A percentile compares a stretch with the other conserved stretches of the same genome.
Evolutionary conservation across 495 filamentous ascomycete species (phyloP).

Genomic region (Aspergillus haitiensis): DNA sequence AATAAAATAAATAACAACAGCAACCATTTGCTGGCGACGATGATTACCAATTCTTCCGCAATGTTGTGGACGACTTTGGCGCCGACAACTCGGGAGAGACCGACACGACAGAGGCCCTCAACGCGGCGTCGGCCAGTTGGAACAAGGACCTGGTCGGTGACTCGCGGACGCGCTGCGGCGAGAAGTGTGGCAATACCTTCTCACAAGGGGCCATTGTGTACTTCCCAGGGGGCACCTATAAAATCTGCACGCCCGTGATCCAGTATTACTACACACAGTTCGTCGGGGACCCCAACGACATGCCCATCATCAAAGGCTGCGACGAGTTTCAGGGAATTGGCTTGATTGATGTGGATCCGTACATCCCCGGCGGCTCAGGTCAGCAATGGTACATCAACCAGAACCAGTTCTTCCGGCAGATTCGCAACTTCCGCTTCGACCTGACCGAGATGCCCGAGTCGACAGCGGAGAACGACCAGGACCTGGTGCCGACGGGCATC

Average conservation of each 20-base stretch:
- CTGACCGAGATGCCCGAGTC: slow-evolving; percentile 30
- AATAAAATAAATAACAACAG: too few species aligned
- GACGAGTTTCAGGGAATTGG: slow-evolving; percentile 19
- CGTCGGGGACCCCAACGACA: slow-evolving; percentile 27
- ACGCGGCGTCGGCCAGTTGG: background rate
- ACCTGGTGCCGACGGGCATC: slow-evolving; percentile 28
- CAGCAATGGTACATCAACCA: slow-evolving; percentile 25
- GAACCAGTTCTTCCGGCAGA: slow-evolving; percentile 31
- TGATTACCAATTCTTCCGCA: too few species aligned
- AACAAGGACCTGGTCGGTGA: background rate
- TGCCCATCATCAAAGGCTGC: slow-evolving; percentile 21
- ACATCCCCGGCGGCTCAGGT: slow-evolving; percentile 31
- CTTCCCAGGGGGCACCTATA: slow-evolving; percentile 31
- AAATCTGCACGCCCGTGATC: slow-evolving; percentile 29
- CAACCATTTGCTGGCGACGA: too few species aligned
- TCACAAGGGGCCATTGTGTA: slow-evolving; percentile 1
- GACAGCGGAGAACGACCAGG: slow-evolving; percentile 7
- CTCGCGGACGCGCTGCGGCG: background rate
- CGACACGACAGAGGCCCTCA: background rate
- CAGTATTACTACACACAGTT: slow-evolving; percentile 34
- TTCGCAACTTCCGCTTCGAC: slow-evolving; percentile 34
- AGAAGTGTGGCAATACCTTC: slow-evolving; percentile 1
- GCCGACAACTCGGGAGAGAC: too few species aligned
- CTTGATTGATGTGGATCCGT: slow-evolving; percentile 38
- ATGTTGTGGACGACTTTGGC: too few species aligned